These are phyloP conservation scores for Myxozyma mucilagina DNA, from an alignment of 805 yeast genomes.

Conservation along the genomic window DNA sequence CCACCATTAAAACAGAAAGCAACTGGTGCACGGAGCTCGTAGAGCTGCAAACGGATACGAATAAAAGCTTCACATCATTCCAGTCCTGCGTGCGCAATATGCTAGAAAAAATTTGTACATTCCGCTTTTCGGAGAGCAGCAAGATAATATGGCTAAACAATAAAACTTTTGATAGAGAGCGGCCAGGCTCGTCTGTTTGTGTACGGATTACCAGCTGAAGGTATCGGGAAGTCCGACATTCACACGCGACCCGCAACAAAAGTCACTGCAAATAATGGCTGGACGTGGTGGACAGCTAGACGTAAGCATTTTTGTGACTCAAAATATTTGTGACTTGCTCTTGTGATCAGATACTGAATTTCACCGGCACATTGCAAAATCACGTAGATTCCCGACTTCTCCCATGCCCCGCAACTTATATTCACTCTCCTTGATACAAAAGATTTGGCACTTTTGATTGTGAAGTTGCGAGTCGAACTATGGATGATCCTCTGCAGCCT, in stretches of 20 bases:
- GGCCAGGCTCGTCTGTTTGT: neutral
- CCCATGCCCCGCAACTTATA: neutral
- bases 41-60: neutral
- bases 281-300: neutral
- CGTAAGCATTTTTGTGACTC: neutral
- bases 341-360: neutral
- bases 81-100: neutral
- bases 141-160: too few species aligned
- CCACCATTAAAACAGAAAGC: neutral
- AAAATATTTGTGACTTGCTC: neutral
- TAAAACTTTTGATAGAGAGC: neutral
- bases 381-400: too few species aligned
- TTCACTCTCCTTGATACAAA: neutral
- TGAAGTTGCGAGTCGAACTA: neutral
- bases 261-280: neutral
- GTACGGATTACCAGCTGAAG: neutral
- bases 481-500: constrained; percentile 24
- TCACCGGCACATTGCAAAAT: neutral
- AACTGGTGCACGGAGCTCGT: neutral
- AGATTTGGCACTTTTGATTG: neutral
- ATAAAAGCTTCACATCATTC: neutral
- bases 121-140: neutral
- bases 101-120: neutral
- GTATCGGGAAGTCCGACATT: neutral
- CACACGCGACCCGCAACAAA: neutral